Evolutionary conservation across 2,329 filamentous ascomycete genomes (phyloP).

Genomic region (Aspergillus glaucus): DNA sequence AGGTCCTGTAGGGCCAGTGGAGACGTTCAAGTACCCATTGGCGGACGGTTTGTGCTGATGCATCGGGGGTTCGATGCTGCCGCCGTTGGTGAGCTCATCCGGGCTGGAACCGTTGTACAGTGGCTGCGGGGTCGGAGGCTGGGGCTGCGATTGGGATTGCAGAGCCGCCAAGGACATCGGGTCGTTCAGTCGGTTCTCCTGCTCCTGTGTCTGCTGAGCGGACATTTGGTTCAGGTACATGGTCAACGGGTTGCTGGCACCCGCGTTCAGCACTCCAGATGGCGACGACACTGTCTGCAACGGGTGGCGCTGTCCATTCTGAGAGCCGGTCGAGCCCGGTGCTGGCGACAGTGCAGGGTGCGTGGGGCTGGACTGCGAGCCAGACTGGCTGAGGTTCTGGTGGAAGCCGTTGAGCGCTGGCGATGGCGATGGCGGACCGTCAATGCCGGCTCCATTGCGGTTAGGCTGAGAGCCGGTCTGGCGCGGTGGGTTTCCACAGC

Average conservation of each 20-base stretch:
- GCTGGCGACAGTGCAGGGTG: constrained; percentile 49
- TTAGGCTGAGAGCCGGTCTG: constrained; percentile 69
- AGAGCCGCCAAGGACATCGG: constrained; percentile 36
- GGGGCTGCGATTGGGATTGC: constrained; percentile 62
- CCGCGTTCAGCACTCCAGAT: constrained; percentile 70
- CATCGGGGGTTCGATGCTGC: constrained; percentile 39
- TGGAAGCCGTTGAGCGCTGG: constrained; percentile 55
- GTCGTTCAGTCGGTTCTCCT: constrained; percentile 46
- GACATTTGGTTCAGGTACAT: constrained; percentile 82
- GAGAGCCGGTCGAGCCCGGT: constrained; percentile 47
- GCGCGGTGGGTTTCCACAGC: constrained; percentile 91
- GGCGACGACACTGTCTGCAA: constrained; percentile 52
- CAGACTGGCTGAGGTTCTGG: constrained; percentile 47
- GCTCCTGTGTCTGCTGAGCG: constrained; percentile 57
- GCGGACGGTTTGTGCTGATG: constrained; percentile 57
- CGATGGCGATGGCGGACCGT: constrained; percentile 49
- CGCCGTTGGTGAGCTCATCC: constrained; percentile 53
- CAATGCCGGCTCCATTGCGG: constrained; percentile 52
- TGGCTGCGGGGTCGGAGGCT: constrained; percentile 60
- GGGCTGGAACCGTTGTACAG: constrained; percentile 71
- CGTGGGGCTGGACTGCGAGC: constrained; percentile 56
- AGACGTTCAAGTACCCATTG: constrained; percentile 52
- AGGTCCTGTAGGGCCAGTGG: constrained; percentile 60
- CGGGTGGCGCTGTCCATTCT: constrained; percentile 55
- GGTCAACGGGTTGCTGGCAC: constrained; percentile 78